phyloP scores from a whole-genome alignment of 805 yeast genomes.

The Ogataea methylovora region DNA sequence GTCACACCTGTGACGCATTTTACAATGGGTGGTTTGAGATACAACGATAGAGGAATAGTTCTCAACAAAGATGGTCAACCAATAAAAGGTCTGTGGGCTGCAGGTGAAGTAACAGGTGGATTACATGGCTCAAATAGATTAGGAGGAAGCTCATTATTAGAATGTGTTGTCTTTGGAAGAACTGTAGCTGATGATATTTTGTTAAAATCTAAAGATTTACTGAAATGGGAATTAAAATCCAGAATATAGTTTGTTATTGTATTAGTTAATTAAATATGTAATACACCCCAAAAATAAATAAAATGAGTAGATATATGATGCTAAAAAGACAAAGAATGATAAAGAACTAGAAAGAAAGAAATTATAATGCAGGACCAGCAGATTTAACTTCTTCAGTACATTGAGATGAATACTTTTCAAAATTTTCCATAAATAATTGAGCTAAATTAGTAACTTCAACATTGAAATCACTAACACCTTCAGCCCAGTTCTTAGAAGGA shows the following conservation, averaged over 20 bases:
- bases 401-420: constrained; percentile 72
- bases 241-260: neutral
- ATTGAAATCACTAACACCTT: constrained; percentile 44
- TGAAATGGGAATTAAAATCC: neutral
- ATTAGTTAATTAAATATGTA: neutral
- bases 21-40: constrained; percentile 63
- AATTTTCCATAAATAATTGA: constrained; percentile 74
- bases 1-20: constrained; percentile 55
- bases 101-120: constrained; percentile 66
- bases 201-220: neutral
- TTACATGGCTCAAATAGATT: constrained; percentile 62
- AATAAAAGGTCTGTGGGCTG: constrained; percentile 50
- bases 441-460: constrained; percentile 63
- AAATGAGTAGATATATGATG: neutral
- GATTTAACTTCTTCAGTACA: constrained; percentile 83
- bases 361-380: constrained; percentile 74
- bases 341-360: too few relatives aligned
- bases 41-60: constrained; percentile 37
- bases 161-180: constrained; percentile 58
- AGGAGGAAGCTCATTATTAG: constrained; percentile 54
- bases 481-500: constrained; percentile 78
- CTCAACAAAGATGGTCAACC: constrained; percentile 20
- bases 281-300: neutral
- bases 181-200: constrained; percentile 33
- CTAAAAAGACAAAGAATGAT: neutral